Evolutionary conservation across 352 stramenopile species (phyloP).

Genomic region (Albugo laibachii): DNA sequence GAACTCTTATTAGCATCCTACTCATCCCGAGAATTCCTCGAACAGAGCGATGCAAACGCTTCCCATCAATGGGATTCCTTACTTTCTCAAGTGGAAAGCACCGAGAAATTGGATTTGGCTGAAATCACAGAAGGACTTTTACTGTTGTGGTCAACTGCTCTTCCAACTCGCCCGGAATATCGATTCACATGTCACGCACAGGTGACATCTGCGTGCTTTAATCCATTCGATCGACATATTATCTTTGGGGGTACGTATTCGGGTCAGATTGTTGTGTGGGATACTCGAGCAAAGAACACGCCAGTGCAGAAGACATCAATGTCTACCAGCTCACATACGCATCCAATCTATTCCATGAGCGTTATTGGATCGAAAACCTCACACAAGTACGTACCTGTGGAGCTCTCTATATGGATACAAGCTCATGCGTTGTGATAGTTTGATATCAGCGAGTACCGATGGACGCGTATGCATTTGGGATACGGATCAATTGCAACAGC

Average conservation of each 20-base stretch:
- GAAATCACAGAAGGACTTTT: conserved; percentile 58
- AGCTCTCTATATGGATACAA: not conserved
- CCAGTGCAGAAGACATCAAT: conserved; percentile 73
- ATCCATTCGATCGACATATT: conserved; percentile 70
- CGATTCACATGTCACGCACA: conserved; percentile 76
- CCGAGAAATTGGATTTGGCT: conserved; percentile 18
- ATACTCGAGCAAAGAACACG: conserved; percentile 57
- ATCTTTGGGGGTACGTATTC: conserved; percentile 75
- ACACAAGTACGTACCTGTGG: conserved; percentile 32
- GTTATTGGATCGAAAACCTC: conserved; percentile 64
- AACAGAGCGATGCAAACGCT: conserved; percentile 21
- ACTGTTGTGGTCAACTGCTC: conserved; percentile 66
- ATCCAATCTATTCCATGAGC: conserved; percentile 75
- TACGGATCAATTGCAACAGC: conserved; percentile 65
- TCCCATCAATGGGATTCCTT: conserved; percentile 53
- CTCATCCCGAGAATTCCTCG: conserved; percentile 39
- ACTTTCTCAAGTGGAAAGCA: not conserved
- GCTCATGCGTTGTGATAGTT: conserved; percentile 12
- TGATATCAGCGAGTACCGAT: conserved; percentile 74
- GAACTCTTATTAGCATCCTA: conserved; percentile 56
- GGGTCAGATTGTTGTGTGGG: conserved; percentile 73
- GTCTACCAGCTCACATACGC: conserved; percentile 61
- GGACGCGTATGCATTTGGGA: conserved; percentile 74
- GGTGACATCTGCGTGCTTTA: conserved; percentile 72
- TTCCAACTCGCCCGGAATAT: conserved; percentile 63